Evolutionary conservation across 2,329 filamentous ascomycete genomes (phyloP).

Genomic region (Talaromyces atroroseus): DNA sequence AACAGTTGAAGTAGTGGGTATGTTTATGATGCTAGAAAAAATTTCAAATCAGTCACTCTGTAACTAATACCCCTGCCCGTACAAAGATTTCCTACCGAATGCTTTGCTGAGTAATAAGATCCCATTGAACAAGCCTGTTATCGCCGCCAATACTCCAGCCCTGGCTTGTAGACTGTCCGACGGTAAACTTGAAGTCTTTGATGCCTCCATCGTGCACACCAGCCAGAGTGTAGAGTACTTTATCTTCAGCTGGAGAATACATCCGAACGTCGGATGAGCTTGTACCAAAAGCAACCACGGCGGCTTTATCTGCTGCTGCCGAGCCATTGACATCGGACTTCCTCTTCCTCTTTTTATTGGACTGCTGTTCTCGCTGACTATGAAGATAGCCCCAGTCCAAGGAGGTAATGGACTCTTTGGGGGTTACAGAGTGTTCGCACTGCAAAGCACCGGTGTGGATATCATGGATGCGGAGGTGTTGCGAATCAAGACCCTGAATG

Average conservation of each 20-base stretch:
- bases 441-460: slow-evolving; percentile 45
- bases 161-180: slow-evolving; percentile 32
- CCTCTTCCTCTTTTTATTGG: slow-evolving; percentile 50
- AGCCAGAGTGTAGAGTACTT: slow-evolving; percentile 39
- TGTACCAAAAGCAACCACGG: slow-evolving; percentile 47
- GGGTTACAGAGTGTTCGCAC: slow-evolving; percentile 45
- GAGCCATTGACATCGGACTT: slow-evolving; percentile 37
- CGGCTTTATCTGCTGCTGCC: slow-evolving; percentile 25
- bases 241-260: slow-evolving; percentile 46
- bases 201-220: slow-evolving; percentile 46
- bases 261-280: slow-evolving; percentile 45
- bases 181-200: slow-evolving; percentile 47
- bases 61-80: background rate
- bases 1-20: slow-evolving; percentile 37
- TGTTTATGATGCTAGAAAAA: slow-evolving; percentile 35
- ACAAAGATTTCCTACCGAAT: slow-evolving; percentile 33
- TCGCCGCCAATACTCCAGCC: slow-evolving; percentile 52
- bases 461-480: slow-evolving; percentile 50
- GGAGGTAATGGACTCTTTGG: slow-evolving; percentile 45
- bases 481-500: slow-evolving; percentile 48
- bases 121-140: slow-evolving; percentile 50
- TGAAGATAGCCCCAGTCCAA: slow-evolving; percentile 47
- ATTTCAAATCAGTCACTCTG: slow-evolving; percentile 8
- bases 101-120: slow-evolving; percentile 39
- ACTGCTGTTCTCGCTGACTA: slow-evolving; percentile 33